phyloP scores from a whole-genome alignment of 176 grass and related monocot species.

The Avena insularis region DNA sequence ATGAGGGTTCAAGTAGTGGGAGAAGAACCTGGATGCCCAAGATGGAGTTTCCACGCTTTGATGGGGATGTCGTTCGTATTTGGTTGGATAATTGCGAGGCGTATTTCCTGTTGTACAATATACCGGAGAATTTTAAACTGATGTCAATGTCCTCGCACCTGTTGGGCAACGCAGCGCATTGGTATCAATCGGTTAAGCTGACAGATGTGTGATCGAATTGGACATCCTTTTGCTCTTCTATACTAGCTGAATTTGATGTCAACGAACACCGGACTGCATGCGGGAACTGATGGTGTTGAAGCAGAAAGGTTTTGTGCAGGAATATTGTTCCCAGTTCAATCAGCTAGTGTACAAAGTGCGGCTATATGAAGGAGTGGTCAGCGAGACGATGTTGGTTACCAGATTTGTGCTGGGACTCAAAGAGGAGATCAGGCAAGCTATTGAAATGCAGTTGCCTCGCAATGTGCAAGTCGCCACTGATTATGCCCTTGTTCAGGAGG shows the following conservation, averaged over 20 bases:
- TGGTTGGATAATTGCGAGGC: background rate
- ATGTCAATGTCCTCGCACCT: background rate
- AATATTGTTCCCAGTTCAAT: background rate
- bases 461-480: background rate
- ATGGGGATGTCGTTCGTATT: background rate
- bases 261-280: background rate
- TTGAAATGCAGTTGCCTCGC: background rate
- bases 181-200: background rate
- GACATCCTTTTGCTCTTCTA: background rate
- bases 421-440: background rate
- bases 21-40: background rate
- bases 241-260: background rate
- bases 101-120: background rate
- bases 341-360: background rate
- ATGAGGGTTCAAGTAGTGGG: no score
- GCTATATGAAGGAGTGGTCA: background rate
- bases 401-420: background rate
- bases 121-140: background rate
- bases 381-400: background rate
- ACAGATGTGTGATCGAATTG: background rate
- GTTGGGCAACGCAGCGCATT: background rate
- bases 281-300: background rate
- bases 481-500: background rate
- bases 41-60: background rate
- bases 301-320: background rate